A percentile compares a stretch with the other conserved stretches of the same genome.
Evolutionary conservation across 2,329 filamentous ascomycete genomes (phyloP).

Genomic region (Sclerotinia trifoliorum): DNA sequence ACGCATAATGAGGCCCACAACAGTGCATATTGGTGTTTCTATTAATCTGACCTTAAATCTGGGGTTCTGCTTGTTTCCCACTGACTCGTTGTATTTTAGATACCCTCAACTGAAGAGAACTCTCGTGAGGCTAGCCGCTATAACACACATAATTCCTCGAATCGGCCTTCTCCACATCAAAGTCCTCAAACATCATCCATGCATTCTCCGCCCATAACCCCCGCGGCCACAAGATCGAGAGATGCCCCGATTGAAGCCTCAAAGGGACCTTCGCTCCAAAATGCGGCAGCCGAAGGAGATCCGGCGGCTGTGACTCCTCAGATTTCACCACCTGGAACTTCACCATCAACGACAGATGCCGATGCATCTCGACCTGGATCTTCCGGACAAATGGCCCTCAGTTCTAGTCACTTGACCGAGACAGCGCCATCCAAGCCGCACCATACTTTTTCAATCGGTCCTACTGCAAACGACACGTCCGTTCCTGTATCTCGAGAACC

Average conservation of each 20-base stretch:
- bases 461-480: slow-evolving; percentile 45
- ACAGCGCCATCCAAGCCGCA: slow-evolving; percentile 30
- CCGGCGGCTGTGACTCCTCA: slow-evolving; percentile 65
- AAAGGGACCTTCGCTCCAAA: slow-evolving; percentile 40
- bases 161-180: slow-evolving; percentile 62
- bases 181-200: slow-evolving; percentile 69
- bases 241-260: slow-evolving; percentile 44
- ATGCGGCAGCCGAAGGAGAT: slow-evolving; percentile 42
- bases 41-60: slow-evolving; percentile 20
- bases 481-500: slow-evolving; percentile 59
- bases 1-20: slow-evolving; percentile 26
- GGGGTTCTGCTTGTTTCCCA: background rate
- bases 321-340: slow-evolving; percentile 58
- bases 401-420: slow-evolving; percentile 31
- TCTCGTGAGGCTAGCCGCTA: slow-evolving; percentile 61
- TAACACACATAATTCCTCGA: slow-evolving; percentile 63
- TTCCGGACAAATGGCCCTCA: slow-evolving; percentile 36
- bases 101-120: slow-evolving; percentile 57
- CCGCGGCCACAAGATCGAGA: slow-evolving; percentile 68
- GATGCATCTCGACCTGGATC: slow-evolving; percentile 39
- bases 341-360: slow-evolving; percentile 41
- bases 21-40: slow-evolving; percentile 24
- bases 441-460: slow-evolving; percentile 39
- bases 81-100: slow-evolving; percentile 44
- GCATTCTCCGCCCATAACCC: slow-evolving; percentile 87